phyloP scores from a whole-genome alignment of 164 flowering plant species.

The Berberis vulgaris region DNA sequence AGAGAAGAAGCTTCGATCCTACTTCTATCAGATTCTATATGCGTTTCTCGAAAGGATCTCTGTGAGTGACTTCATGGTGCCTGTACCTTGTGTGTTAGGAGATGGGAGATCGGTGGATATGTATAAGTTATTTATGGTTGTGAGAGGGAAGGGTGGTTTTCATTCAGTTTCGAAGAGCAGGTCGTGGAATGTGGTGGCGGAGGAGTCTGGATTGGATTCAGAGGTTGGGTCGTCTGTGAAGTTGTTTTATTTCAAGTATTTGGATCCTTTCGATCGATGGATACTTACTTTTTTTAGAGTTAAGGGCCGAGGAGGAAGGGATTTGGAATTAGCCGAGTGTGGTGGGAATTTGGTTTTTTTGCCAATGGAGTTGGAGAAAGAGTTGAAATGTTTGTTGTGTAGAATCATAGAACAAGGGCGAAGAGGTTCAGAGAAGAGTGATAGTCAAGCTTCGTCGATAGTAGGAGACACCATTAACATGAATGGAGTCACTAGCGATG shows the following conservation, averaged over 20 bases:
- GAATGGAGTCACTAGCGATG: not conserved
- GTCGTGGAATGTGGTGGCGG: conserved; percentile 40
- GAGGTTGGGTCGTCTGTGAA: conserved; percentile 29
- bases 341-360: conserved; percentile 6
- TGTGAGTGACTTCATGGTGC: conserved; percentile 15
- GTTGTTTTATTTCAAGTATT: conserved; percentile 49
- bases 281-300: conserved; percentile 18
- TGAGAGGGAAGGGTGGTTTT: conserved; percentile 49
- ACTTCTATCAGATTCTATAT: conserved; percentile 23
- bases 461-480: not conserved
- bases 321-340: conserved; percentile 4
- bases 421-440: conserved; percentile 11
- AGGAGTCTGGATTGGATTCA: conserved; percentile 36
- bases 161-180: conserved; percentile 24
- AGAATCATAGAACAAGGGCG: conserved; percentile 13
- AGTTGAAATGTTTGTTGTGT: conserved; percentile 18
- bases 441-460: not conserved
- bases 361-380: conserved; percentile 29
- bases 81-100: conserved; percentile 50
- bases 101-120: conserved; percentile 50
- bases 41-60: conserved; percentile 23
- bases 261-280: conserved; percentile 35
- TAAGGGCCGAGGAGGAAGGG: conserved; percentile 4
- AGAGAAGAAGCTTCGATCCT: conserved; percentile 10
- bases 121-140: conserved; percentile 42